Conservation (phyloP, 2,329 filamentous ascomycete species). For the Colletotrichum cereale region DNA sequence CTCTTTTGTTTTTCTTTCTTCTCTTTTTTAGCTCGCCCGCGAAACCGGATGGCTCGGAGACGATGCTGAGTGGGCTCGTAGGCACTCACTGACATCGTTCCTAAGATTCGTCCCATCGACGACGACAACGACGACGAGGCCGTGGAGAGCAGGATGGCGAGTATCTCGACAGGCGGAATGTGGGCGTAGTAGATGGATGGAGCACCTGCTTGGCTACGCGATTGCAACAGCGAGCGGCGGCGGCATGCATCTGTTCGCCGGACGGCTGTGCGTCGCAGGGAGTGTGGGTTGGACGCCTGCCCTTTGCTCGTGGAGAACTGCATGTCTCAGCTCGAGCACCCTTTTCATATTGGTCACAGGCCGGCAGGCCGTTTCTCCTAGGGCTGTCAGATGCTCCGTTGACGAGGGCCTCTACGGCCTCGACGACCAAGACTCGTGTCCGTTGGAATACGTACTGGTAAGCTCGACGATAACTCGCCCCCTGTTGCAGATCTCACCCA, state of each 20-base stretch:
- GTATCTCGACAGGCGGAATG: background rate
- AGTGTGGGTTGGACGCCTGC: slow-evolving; percentile 9
- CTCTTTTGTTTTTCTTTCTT: background rate
- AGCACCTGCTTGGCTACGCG: slow-evolving; percentile 8
- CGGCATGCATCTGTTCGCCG: slow-evolving; percentile 31
- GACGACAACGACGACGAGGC: background rate
- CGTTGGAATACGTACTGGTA: slow-evolving; percentile 2
- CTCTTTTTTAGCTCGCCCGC: slow-evolving; percentile 15
- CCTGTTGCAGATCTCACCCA: slow-evolving; percentile 33
- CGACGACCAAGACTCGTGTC: background rate
- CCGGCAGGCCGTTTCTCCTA: background rate
- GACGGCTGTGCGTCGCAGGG: slow-evolving; percentile 37
- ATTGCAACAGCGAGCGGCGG: background rate
- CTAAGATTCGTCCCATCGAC: slow-evolving; percentile 22
- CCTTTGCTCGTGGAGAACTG: slow-evolving; percentile 28
- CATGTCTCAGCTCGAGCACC: slow-evolving; percentile 39
- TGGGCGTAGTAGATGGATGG: background rate
- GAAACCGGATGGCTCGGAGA: slow-evolving; percentile 39
- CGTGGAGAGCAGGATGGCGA: slow-evolving; percentile 6
- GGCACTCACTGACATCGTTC: slow-evolving; percentile 10
- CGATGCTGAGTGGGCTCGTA: slow-evolving; percentile 10
- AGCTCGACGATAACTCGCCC: slow-evolving; percentile 17
- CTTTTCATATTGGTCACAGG: slow-evolving; percentile 30
- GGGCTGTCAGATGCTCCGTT: background rate
- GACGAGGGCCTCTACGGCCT: background rate